These are phyloP conservation scores for Geranomyces variabilis DNA, from an alignment of 192 early-diverging fungal genomes.

Conservation along the genomic window DNA sequence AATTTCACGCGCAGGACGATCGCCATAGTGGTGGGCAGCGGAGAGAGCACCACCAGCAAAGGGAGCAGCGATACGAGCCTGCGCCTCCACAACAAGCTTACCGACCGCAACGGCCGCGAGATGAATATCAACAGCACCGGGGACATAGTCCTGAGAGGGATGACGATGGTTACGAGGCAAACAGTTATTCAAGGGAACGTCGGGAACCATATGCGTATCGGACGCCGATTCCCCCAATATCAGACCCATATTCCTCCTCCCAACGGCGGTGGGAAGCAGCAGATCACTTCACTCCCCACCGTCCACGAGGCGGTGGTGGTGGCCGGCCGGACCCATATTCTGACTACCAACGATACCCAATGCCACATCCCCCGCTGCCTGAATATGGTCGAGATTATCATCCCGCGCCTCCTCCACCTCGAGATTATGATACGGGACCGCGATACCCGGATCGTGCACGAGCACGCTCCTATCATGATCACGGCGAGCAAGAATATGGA, in stretches of 20 bases:
- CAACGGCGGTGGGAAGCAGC: background rate
- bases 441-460: background rate
- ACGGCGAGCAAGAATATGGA: too few species aligned
- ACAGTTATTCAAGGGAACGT: too few species aligned
- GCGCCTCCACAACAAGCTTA: too few species aligned
- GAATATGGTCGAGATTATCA: background rate
- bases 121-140: too few species aligned
- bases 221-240: constrained; percentile 2
- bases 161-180: too few species aligned
- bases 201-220: background rate
- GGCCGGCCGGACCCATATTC: too few species aligned
- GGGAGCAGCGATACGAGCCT: background rate
- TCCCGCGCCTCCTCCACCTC: background rate
- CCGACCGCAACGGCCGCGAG: too few species aligned
- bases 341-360: background rate
- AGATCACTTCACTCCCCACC: too few species aligned
- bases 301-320: too few species aligned
- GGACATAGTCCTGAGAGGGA: too few species aligned
- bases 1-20: too few species aligned
- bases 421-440: background rate
- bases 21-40: background rate
- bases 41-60: background rate
- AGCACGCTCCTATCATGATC: background rate
- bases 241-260: background rate
- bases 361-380: background rate